Conservation (phyloP, 2,329 filamentous ascomycete species). For the Geosmithia flava region DNA sequence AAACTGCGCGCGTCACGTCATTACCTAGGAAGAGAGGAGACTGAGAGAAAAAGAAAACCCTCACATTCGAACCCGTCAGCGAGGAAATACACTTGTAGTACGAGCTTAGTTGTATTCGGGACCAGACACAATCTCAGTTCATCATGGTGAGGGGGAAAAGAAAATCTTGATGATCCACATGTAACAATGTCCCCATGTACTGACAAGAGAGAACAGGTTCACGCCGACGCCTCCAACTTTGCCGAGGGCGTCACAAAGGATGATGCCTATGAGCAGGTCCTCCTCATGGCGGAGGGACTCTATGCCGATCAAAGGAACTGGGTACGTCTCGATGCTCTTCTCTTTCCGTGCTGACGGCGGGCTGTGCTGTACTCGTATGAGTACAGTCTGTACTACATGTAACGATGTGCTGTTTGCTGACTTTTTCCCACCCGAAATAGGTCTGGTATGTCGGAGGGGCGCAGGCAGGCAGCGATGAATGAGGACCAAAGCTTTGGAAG, state of each 20-base stretch:
- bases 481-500: background rate
- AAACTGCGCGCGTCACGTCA: background rate
- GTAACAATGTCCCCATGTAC: background rate
- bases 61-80: background rate
- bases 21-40: background rate
- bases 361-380: too few species aligned
- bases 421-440: background rate
- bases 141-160: background rate
- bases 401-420: background rate
- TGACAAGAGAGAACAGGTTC: slow-evolving; percentile 36
- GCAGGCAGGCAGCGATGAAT: background rate
- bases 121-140: background rate
- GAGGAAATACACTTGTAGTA: background rate
- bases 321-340: slow-evolving; percentile 39
- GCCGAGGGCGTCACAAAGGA: slow-evolving; percentile 52
- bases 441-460: slow-evolving; percentile 9
- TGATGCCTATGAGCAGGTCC: slow-evolving; percentile 62
- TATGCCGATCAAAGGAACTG: slow-evolving; percentile 67
- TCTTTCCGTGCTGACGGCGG: too few species aligned
- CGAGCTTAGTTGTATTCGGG: background rate
- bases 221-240: slow-evolving; percentile 72
- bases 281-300: slow-evolving; percentile 54
- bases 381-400: too few species aligned
- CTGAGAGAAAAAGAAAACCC: background rate
- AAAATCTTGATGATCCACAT: background rate